These are phyloP conservation scores for Camelina neglecta DNA, from an alignment of 345 rosid genomes.

Conservation along the genomic window DNA sequence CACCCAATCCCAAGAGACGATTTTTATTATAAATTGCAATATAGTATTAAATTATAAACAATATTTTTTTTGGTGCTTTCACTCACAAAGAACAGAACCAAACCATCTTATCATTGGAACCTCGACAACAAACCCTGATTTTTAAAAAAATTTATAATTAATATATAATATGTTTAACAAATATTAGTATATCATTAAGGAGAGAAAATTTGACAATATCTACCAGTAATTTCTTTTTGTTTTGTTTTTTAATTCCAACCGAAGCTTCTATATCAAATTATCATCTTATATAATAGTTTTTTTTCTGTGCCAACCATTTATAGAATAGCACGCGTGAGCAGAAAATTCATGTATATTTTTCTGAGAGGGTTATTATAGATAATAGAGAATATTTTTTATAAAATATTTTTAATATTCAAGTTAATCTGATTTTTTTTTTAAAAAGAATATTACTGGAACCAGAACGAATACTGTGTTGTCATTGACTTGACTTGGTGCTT, in stretches of 20 bases:
- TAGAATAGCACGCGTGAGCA: slow-evolving; percentile 51
- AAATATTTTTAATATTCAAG: slow-evolving; percentile 25
- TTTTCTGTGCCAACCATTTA: slow-evolving; percentile 46
- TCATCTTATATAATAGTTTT: neutral
- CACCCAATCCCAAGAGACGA: slow-evolving; percentile 66
- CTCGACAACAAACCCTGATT: slow-evolving; percentile 56
- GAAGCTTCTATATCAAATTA: slow-evolving; percentile 40
- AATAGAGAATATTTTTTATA: slow-evolving; percentile 31
- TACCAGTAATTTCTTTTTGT: slow-evolving; percentile 43
- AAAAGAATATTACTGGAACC: slow-evolving; percentile 10
- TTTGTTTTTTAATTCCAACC: slow-evolving; percentile 2
- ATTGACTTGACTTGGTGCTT: slow-evolving; percentile 48
- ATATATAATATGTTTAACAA: slow-evolving; percentile 23
- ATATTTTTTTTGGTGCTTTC: neutral
- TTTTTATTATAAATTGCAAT: slow-evolving; percentile 21
- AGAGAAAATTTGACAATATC: slow-evolving; percentile 47
- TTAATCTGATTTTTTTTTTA: neutral
- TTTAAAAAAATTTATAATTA: neutral
- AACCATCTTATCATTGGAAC: slow-evolving; percentile 72
- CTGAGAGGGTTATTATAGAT: slow-evolving; percentile 10
- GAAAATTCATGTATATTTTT: neutral
- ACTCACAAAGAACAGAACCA: slow-evolving; percentile 51
- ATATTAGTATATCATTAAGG: slow-evolving; percentile 12
- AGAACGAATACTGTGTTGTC: slow-evolving; percentile 34
- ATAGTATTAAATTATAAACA: slow-evolving; percentile 19